Evolutionary conservation across 2,329 filamentous ascomycete species (phyloP), one percentile per base, ranked within the genome.

Genomic region (Penicillium freii): DNA sequence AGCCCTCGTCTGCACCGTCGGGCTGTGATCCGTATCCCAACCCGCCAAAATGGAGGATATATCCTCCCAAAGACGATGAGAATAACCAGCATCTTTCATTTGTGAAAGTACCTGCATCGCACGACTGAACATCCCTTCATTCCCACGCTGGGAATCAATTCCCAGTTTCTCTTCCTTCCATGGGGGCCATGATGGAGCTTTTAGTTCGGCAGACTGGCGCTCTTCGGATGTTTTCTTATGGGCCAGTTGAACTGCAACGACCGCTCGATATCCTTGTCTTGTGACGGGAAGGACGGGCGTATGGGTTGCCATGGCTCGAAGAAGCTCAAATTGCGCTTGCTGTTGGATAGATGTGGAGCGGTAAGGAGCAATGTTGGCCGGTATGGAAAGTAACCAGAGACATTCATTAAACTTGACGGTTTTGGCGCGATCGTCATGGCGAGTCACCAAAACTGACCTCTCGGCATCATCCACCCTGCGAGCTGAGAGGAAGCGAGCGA

Each of bases 141-240:
- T 78, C 11, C 79, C 81, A 54, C 84, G 81, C 15, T 79, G 75
- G n/a, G 79, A 78, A 65, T 88, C 85, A 66, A 87, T 82, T 1
- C 83, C 84, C 17, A 83, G 80, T 52, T 78, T 82, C 46, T 84
- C 81, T 66, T 84, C 80, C 68, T 86, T 87, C 84, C 84, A 88
- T 0, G 85, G 85, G 15, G 85, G 85, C 85, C 85, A 88, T 8
- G 82, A 84, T 9, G 78, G 73, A 3, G 83, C 78, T 73, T 87
- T 86, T 21, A 86, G 73, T 44, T 77, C 73, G 3, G 84, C 84
- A 79, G 84, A 87, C 57, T 83, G 77, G 29, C 74, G 78, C 65
- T 88, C 85, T 29, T 74, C 71, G 0, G 63, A 38, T 1, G 83
- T 85, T 68, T 87, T 87, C 43, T 73, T 74, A 54, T 83, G 83